Evolutionary conservation across 164 flowering plant genomes (phyloP), one percentile per base, ranked within the genome.

Genomic region (Santalum album): DNA sequence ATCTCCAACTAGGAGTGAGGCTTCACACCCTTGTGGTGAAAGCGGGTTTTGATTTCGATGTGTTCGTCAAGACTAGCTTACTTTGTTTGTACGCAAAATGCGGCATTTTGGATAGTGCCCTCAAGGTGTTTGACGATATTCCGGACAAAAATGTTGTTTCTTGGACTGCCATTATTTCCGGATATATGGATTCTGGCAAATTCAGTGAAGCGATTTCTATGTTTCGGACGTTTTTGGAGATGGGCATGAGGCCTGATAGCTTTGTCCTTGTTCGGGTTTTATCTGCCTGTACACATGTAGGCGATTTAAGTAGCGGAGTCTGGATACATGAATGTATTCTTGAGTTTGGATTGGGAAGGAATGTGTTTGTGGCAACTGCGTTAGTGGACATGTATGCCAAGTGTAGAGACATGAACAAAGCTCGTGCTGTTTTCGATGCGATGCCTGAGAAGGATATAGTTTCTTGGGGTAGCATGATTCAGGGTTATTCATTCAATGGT

Each of bases 121-220:
- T 57, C 59, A 29, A 64, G 61, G 58, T 71, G 32, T 74, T 74
- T 55, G 56, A 39, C 11, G 66, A 57, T 20, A 74, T 74, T 47
- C 32, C 12, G 18, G 57, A 34, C 7, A 68, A 40, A 57, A 65
- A 54, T 36, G 36, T 57, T 3, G 70, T 70, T 32, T 67, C 70
- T 2, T 74, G 78, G 78, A 74, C 72, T 12, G 55, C 78, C 1
- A 57, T 63, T 70, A 58, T 71, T 39, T 71, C 75, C 0, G 78
- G 72, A 2, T 59, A 65, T 54, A 71, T 60, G 24, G 75, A 68
- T 17, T 67, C 68, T 46, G 72, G 68, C 39, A 67, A 40, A 6
- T 54, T 34, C 18, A 40, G 42, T 35, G 51, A 63, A 35, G 65
- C 68, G 10, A 48, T 70, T 58, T 24, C 21, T 58, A 59, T 65